Conservation (phyloP, 1,284 basidiomycete genomes). For the Inonotus obliquus region DNA sequence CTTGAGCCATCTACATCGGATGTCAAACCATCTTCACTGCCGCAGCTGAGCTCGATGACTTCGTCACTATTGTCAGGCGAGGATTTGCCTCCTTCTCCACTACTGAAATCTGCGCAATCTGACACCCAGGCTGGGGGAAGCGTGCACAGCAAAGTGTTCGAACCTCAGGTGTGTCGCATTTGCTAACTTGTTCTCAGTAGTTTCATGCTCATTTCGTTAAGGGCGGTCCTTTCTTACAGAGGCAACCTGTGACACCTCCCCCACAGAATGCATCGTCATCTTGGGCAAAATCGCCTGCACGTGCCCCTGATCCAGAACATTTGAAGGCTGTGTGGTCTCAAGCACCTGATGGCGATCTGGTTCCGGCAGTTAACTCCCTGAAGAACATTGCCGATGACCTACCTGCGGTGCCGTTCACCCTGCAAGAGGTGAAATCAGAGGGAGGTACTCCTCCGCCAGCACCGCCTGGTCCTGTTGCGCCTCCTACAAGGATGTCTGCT, state of each 20-base stretch:
- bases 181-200: background rate
- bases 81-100: background rate
- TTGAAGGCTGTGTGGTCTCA: slow-evolving; percentile 83
- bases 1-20: background rate
- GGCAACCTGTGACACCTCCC: slow-evolving; percentile 13
- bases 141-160: background rate
- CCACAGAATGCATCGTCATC: slow-evolving; percentile 21
- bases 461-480: slow-evolving; percentile 31
- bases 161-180: slow-evolving; percentile 7
- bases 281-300: slow-evolving; percentile 63
- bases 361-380: slow-evolving; percentile 68
- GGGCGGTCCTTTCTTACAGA: slow-evolving; percentile 13
- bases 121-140: background rate
- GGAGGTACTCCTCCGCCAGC: slow-evolving; percentile 73
- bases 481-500: slow-evolving; percentile 67
- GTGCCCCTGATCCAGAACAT: slow-evolving; percentile 71
- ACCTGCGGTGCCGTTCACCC: slow-evolving; percentile 65
- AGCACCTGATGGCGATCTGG: slow-evolving; percentile 56
- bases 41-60: background rate
- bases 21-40: background rate
- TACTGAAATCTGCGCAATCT: background rate
- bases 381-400: slow-evolving; percentile 76
- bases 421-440: slow-evolving; percentile 78
- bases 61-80: background rate
- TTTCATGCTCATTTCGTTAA: background rate